These are phyloP conservation scores for Termitomyces sp. DNA, from an alignment of 768 basidiomycete genomes.

Conservation along the genomic window DNA sequence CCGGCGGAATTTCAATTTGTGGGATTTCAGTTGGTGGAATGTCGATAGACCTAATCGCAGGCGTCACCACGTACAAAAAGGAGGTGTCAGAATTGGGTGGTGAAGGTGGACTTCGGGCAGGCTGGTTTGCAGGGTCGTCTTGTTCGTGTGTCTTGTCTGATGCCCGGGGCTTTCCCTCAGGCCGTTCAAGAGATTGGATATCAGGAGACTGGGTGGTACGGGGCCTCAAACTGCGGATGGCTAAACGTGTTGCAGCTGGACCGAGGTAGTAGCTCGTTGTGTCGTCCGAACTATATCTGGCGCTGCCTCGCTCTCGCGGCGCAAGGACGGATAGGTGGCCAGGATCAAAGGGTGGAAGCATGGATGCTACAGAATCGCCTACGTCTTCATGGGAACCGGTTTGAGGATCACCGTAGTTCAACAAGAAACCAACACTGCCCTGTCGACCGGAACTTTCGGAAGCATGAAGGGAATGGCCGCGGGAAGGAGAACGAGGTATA, in stretches of 20 bases:
- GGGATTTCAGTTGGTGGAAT: slow-evolving; percentile 4
- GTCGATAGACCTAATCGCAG: slow-evolving; percentile 3
- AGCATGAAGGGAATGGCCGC: slow-evolving; percentile 16
- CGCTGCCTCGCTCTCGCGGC: slow-evolving; percentile 16
- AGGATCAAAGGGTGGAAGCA: neutral
- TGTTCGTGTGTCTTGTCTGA: neutral
- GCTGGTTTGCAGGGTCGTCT: neutral
- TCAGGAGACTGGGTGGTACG: slow-evolving; percentile 11
- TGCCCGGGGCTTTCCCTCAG: neutral
- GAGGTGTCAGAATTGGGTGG: slow-evolving; percentile 7
- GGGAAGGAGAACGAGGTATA: slow-evolving; percentile 21
- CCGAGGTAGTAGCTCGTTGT: slow-evolving; percentile 12
- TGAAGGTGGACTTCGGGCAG: neutral
- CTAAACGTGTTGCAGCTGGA: slow-evolving; percentile 15
- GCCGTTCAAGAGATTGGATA: neutral
- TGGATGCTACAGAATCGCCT: neutral
- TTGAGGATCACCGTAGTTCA: slow-evolving; percentile 14
- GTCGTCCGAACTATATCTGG: slow-evolving; percentile 15
- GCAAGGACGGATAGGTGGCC: slow-evolving; percentile 1
- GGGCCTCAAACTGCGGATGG: slow-evolving; percentile 18
- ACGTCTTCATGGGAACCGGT: neutral
- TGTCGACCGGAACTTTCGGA: slow-evolving; percentile 10
- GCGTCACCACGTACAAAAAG: slow-evolving; percentile 10
- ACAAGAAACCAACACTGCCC: slow-evolving; percentile 15
- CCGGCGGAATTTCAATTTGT: slow-evolving; percentile 2